Evolutionary conservation across 2,329 filamentous ascomycete species (phyloP), one percentile per base, ranked within the genome.

Genomic region (Alternaria postmessia): DNA sequence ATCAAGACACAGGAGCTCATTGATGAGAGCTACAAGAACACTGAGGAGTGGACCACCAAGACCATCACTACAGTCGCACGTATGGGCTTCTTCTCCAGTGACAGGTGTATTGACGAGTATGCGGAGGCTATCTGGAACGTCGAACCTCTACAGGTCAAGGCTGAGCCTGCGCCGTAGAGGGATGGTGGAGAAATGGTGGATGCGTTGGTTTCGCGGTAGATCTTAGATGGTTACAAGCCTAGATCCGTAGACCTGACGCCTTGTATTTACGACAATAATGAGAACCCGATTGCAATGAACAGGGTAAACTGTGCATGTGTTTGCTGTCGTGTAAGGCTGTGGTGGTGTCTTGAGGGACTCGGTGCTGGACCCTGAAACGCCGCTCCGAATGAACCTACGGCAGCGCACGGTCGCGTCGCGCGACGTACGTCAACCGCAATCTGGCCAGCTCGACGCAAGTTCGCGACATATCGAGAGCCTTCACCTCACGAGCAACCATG

Each of bases 81-180:
- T 41, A 99, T 99, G 95, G 95, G 94, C 38, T 98, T 98, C 87
- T 98, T 98, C 84, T 94, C 89, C 69, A 94, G 91, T 65, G 94
- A 98, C 79, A 87, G 94, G 39, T 97, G 94, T 81, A 97, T 98
- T 79, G 92, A 94, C 73, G 94, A 97, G 84, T 99, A 99, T 81
- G 95, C 95, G 0, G 94, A 99, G 79, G 89, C 86, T 65, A 97
- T 99, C 78, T 99, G 95, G 95, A 98, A 98, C 75, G 84, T 97
- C 39, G 94, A 98, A 83, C 94, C 94, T 28, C 78, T 95, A 55
- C 80, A 80, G 34, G 82, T 83, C 22, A 78, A 79, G 67, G 62
- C 62, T 14, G 65, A 72, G 51, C 64, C 67, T 57, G 65, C 62
- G 43, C 65, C 68, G 12, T 72, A 63, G 41, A 43, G 4, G 9